Evolutionary conservation across 768 basidiomycete species (phyloP), one percentile per base, ranked within the genome.

Genomic region (Hericium alpestre): DNA sequence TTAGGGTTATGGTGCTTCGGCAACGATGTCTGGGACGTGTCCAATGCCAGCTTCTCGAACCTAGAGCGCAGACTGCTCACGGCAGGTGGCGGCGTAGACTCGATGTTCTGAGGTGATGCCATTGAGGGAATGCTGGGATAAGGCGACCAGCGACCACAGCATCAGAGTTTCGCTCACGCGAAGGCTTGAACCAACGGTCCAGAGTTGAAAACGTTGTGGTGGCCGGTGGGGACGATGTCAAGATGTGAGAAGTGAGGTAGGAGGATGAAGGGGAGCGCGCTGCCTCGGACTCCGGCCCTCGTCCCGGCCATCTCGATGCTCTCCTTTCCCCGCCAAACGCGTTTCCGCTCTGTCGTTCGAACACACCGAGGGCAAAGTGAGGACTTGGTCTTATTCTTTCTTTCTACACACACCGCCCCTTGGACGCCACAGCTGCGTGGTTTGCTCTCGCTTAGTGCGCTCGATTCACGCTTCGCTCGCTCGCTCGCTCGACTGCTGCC

Each of bases 11-110:
- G 13, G 32, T 23, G 38, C 25, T 27, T 27, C 43, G 66, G 13
- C 4, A 41, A 38, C 11, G 53, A 22, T 16, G 23, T 41, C 38
- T 58, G 39, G 38, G 67, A 65, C 12, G 74, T 69, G 10, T 73
- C 72, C 49, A 73, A 71, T 3, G 86, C 83, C 23, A 87, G 70
- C 62, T 82, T 78, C 66, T 90, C 87, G 64, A 89, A 90, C 64
- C 73, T 79, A 32, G 84, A 86, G 48, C 79, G 79, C 16, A 90
- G 73, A 58, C 76, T 86, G 68, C 78, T 83, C 54, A 90, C 86
- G 2, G 86, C 82, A 40, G 80, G 79, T 16, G 77, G 72, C 39
- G 82, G 75, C n/a, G 22, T 38, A 10, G 53, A 43, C 10, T 41
- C 41, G 11, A 54, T 23, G 13, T 43, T 38, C 27, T 4, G 37